Evolutionary conservation across 208 protist species (phyloP).

Genomic region (Acanthamoeba culbertsoni): DNA sequence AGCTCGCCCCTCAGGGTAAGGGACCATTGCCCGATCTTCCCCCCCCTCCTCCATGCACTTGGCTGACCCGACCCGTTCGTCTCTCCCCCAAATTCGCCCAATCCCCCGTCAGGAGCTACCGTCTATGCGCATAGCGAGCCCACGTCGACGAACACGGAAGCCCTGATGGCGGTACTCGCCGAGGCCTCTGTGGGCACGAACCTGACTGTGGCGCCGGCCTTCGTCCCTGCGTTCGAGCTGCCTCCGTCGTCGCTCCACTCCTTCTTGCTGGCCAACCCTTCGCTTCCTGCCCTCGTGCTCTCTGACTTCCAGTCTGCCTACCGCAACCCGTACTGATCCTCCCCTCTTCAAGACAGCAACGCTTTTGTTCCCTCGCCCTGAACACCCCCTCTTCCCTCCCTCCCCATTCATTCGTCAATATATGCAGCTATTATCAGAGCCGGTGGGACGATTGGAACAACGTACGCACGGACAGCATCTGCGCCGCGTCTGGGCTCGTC

Average conservation of each 20-base stretch:
- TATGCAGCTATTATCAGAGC: slow-evolving; percentile 15
- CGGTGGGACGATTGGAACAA: slow-evolving; percentile 24
- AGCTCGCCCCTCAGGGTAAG: neutral
- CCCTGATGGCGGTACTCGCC: neutral
- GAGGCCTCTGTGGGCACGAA: neutral
- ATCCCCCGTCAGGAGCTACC: too few relatives aligned
- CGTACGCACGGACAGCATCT: neutral
- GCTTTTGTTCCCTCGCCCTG: neutral
- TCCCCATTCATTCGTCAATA: too few relatives aligned
- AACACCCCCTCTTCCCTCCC: neutral
- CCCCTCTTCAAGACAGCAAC: neutral
- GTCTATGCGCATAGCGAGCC: neutral
- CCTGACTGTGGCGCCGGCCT: neutral
- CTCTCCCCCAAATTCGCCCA: neutral
- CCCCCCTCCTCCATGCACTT: neutral
- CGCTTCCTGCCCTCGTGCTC: neutral
- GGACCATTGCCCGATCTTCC: neutral
- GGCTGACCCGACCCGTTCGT: neutral
- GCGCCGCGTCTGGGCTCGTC: neutral
- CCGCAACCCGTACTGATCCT: neutral
- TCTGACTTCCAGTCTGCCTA: neutral
- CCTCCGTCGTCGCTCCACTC: slow-evolving; percentile 29
- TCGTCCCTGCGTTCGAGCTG: slow-evolving; percentile 2
- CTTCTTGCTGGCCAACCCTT: slow-evolving; percentile 33
- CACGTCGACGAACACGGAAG: neutral